These are phyloP conservation scores for Globisporangium nagaii DNA, from an alignment of 352 stramenopile genomes.

Conservation along the genomic window DNA sequence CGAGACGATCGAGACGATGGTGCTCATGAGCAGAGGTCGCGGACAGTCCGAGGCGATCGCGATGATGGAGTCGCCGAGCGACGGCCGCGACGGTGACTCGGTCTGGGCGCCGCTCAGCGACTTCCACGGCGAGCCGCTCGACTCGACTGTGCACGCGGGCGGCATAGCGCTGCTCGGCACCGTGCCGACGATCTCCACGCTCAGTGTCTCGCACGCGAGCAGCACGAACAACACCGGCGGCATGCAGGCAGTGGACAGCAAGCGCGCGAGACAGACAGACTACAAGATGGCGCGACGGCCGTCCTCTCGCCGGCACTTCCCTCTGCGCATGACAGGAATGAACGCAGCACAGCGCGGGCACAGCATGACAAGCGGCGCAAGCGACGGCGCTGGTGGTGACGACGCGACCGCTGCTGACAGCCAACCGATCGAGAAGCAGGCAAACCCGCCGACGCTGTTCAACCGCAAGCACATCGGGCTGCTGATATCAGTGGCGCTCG, in stretches of 20 bases:
- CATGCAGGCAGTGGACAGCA: not conserved
- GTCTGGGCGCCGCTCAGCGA: constrained; percentile 7
- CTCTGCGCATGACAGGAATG: too few relatives aligned
- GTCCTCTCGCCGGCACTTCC: too few relatives aligned
- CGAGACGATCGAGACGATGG: not conserved
- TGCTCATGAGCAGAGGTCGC: not conserved
- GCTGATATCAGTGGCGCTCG: constrained; percentile 28
- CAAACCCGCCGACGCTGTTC: constrained; percentile 10
- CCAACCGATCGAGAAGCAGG: not conserved
- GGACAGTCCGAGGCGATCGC: constrained; percentile 10
- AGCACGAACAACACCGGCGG: too few relatives aligned
- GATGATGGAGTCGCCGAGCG: constrained; percentile 10
- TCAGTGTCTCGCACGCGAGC: not conserved
- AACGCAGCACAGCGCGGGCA: not conserved
- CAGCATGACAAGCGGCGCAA: not conserved
- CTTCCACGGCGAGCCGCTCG: constrained; percentile 6
- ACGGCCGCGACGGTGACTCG: constrained; percentile 2
- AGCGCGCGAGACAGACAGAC: constrained; percentile 1
- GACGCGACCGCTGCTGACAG: not conserved
- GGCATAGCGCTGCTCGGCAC: not conserved
- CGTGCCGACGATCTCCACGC: not conserved
- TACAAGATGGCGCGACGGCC: not conserved
- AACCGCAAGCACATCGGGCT: constrained; percentile 27
- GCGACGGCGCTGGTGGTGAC: not conserved
- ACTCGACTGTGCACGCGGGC: constrained; percentile 2